These are phyloP conservation scores for Colletotrichum horii DNA, from an alignment of 2,329 filamentous ascomycete genomes.

Conservation along the genomic window DNA sequence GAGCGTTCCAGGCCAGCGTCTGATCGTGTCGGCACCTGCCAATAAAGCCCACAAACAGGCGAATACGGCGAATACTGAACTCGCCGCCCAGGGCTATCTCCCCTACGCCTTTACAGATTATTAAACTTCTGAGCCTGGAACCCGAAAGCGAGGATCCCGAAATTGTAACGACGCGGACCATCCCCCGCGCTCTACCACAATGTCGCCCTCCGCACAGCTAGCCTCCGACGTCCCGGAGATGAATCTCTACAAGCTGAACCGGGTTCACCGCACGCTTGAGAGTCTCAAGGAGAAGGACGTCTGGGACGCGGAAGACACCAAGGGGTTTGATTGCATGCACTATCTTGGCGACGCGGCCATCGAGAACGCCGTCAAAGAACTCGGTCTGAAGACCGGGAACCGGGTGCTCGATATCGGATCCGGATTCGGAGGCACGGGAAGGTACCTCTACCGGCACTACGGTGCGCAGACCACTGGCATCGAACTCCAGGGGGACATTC, in stretches of 20 bases:
- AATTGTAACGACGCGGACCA: background rate
- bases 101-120: background rate
- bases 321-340: constrained; percentile 27
- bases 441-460: constrained; percentile 23
- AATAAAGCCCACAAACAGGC: background rate
- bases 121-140: background rate
- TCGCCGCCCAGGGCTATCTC: background rate
- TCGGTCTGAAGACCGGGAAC: constrained; percentile 18
- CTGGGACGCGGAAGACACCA: constrained; percentile 24
- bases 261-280: constrained; percentile 5
- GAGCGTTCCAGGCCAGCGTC: background rate
- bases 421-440: constrained; percentile 26
- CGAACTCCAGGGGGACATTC: constrained; percentile 26
- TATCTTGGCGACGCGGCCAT: constrained; percentile 26
- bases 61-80: background rate
- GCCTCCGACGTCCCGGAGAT: constrained; percentile 16
- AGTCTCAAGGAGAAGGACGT: constrained; percentile 12
- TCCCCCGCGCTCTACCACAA: background rate
- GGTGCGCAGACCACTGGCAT: constrained; percentile 20
- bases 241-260: constrained; percentile 16
- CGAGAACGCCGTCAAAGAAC: constrained; percentile 15
- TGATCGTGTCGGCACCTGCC: background rate
- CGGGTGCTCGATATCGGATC: constrained; percentile 24
- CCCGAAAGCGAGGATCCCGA: background rate
- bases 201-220: background rate